Percentiles rank a stretch among this genome's conserved stretches.
Evolutionary conservation across 2,329 filamentous ascomycete species (phyloP).

Genomic region (Pseudogymnoascus verrucosus): DNA sequence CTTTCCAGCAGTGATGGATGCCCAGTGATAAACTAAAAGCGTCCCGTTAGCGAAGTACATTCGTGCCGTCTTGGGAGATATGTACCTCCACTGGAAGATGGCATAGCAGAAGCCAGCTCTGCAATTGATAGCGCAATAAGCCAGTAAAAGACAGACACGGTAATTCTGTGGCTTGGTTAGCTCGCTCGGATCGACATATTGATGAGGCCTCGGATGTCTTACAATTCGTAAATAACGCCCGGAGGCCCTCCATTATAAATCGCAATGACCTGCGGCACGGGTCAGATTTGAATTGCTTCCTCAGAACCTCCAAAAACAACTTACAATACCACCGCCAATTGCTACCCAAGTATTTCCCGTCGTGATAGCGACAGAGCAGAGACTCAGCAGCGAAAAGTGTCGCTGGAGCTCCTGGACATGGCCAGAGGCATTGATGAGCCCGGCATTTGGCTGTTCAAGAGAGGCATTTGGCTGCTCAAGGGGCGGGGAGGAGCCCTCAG

Average conservation of each 20-base stretch:
- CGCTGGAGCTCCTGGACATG: slow-evolving; percentile 34
- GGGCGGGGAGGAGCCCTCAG: background rate
- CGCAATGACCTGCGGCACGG: slow-evolving; percentile 27
- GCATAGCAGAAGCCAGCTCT: slow-evolving; percentile 53
- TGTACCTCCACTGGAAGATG: slow-evolving; percentile 43
- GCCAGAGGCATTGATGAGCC: slow-evolving; percentile 32
- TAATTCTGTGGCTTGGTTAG: slow-evolving; percentile 17
- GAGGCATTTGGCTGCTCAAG: background rate
- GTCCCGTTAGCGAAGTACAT: slow-evolving; percentile 5
- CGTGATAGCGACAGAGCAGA: slow-evolving; percentile 16
- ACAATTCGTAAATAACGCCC: slow-evolving; percentile 52
- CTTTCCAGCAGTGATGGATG: slow-evolving; percentile 46
- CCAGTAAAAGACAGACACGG: slow-evolving; percentile 46
- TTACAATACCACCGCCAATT: slow-evolving; percentile 39
- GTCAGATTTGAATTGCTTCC: background rate
- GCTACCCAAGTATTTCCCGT: slow-evolving; percentile 39
- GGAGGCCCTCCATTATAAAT: slow-evolving; percentile 52
- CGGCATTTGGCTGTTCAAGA: background rate
- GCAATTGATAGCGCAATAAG: slow-evolving; percentile 50
- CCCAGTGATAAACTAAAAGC: slow-evolving; percentile 48
- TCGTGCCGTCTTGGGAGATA: background rate
- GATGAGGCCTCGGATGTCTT: background rate
- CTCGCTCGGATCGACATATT: background rate
- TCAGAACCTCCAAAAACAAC: slow-evolving; percentile 24
- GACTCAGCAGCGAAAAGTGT: slow-evolving; percentile 34